Percentiles rank a stretch among this genome's conserved stretches.
phyloP scores from a whole-genome alignment of 805 yeast species.

The Lipomyces yamadae region DNA sequence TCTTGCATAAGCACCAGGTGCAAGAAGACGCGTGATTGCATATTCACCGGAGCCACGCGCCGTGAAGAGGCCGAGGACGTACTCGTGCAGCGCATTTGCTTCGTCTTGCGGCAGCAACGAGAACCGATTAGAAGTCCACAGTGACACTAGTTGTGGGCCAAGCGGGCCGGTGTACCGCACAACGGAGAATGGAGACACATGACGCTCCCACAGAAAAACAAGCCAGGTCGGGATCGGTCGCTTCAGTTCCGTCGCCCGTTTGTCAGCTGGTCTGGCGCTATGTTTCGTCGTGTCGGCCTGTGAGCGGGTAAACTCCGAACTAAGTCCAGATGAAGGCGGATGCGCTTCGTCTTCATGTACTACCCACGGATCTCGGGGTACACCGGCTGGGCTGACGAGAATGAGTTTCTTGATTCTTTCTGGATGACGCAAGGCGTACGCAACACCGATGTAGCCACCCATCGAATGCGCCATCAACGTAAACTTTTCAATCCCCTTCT shows the following conservation, averaged over 20 bases:
- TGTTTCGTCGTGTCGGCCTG: conserved; percentile 30
- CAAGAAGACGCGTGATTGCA: conserved; percentile 77
- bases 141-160: conserved; percentile 84
- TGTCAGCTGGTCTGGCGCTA: conserved; percentile 22
- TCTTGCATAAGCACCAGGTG: conserved; percentile 91
- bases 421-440: conserved; percentile 68
- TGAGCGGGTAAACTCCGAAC: conserved; percentile 27
- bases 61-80: conserved; percentile 82
- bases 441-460: conserved; percentile 83
- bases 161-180: conserved; percentile 78
- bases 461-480: conserved; percentile 83
- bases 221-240: conserved; percentile 74
- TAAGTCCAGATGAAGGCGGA: conserved; percentile 18
- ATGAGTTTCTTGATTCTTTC: conserved; percentile 66
- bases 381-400: conserved; percentile 91
- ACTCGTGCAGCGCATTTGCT: conserved; percentile 65
- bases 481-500: conserved; percentile 56
- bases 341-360: conserved; percentile 24
- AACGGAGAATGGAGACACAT: conserved; percentile 81
- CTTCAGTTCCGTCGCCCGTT: conserved; percentile 43
- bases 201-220: conserved; percentile 78
- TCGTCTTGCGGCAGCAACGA: conserved; percentile 57
- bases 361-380: conserved; percentile 49
- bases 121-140: conserved; percentile 87
- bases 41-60: conserved; percentile 93